A percentile compares a stretch with the other conserved stretches of the same genome.
phyloP scores from a whole-genome alignment of 2,329 filamentous ascomycete species.

The Alternaria longipes region DNA sequence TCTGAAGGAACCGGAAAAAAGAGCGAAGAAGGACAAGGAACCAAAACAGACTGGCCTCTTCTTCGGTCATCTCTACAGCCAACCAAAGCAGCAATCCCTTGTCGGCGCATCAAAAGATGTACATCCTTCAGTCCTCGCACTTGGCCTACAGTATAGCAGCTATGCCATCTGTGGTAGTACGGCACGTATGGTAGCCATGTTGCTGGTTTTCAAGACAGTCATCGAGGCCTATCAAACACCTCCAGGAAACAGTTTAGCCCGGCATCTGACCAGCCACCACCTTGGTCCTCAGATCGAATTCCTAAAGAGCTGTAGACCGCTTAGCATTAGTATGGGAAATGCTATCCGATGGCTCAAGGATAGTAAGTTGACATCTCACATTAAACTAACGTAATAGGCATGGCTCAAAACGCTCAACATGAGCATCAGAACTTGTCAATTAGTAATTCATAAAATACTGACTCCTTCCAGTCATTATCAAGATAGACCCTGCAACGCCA shows the following conservation, averaged over 20 bases:
- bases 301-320: constrained; percentile 89
- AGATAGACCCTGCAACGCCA: constrained; percentile 84
- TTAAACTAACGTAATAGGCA: neutral
- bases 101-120: constrained; percentile 73
- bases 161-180: constrained; percentile 92
- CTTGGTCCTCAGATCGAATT: constrained; percentile 96
- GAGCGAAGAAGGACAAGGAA: constrained; percentile 44
- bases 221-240: constrained; percentile 94
- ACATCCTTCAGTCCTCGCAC: constrained; percentile 82
- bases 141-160: constrained; percentile 89
- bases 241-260: constrained; percentile 80
- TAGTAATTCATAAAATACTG: neutral
- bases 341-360: constrained; percentile 95
- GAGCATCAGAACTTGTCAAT: neutral
- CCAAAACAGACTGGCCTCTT: constrained; percentile 65
- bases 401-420: neutral
- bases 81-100: constrained; percentile 71
- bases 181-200: constrained; percentile 83
- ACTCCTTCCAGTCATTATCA: constrained; percentile 71
- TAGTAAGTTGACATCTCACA: constrained; percentile 26
- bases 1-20: constrained; percentile 44
- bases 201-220: constrained; percentile 90
- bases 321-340: constrained; percentile 97
- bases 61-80: constrained; percentile 83
- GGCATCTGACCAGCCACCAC: constrained; percentile 89